Evolutionary conservation across 2,329 filamentous ascomycete genomes (phyloP).

Genomic region (Xylaria sp.): DNA sequence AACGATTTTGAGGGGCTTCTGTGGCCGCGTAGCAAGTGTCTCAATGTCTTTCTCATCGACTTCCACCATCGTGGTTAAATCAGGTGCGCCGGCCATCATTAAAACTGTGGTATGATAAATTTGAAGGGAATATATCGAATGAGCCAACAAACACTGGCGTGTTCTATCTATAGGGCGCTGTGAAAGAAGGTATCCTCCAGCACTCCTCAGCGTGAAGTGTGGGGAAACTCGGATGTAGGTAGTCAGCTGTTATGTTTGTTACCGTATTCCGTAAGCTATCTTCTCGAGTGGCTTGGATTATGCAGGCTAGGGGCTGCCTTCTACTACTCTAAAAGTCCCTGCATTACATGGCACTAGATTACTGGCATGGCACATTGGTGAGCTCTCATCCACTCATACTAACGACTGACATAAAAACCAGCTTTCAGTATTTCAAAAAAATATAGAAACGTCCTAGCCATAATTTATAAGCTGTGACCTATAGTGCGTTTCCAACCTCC

Average conservation of each 20-base stretch:
- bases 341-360: too few species aligned
- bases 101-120: not conserved
- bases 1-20: conserved; percentile 31
- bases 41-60: conserved; percentile 15
- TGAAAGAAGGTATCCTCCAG: not conserved
- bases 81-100: conserved; percentile 14
- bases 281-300: not conserved
- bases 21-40: conserved; percentile 16
- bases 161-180: not conserved
- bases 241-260: not conserved
- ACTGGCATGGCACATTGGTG: too few species aligned
- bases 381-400: too few species aligned
- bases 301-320: not conserved
- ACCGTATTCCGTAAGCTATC: not conserved
- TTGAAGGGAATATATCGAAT: not conserved
- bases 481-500: conserved; percentile 48
- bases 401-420: not conserved
- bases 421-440: not conserved
- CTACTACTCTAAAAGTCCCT: conserved; percentile 2
- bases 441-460: not conserved
- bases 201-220: not conserved
- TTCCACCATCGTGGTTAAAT: conserved; percentile 15
- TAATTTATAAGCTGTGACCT: not conserved
- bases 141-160: not conserved
- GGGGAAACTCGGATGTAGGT: not conserved